Evolutionary conservation across 768 basidiomycete genomes (phyloP).

Genomic region (Agrocybe pediades): DNA sequence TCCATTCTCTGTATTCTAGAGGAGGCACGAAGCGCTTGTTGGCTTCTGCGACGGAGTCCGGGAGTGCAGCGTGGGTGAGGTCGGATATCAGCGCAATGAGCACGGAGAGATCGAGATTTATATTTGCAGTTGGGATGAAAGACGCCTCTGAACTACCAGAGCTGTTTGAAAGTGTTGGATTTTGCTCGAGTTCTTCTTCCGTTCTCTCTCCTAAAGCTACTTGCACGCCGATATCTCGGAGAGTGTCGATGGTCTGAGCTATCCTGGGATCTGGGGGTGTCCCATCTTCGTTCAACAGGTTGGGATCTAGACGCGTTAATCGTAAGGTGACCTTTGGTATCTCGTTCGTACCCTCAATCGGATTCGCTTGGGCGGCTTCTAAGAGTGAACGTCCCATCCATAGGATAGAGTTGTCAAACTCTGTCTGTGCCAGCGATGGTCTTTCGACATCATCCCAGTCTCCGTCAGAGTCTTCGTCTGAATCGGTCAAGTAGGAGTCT

Average conservation of each 20-base stretch:
- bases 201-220: slow-evolving; percentile 66
- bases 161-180: background rate
- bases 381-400: slow-evolving; percentile 70
- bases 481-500: slow-evolving; percentile 76
- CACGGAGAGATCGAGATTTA: slow-evolving; percentile 85
- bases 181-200: slow-evolving; percentile 20
- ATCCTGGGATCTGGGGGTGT: slow-evolving; percentile 54
- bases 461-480: slow-evolving; percentile 50
- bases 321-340: slow-evolving; percentile 59
- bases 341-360: slow-evolving; percentile 37
- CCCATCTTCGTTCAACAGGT: slow-evolving; percentile 19
- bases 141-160: slow-evolving; percentile 12
- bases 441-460: slow-evolving; percentile 48
- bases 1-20: slow-evolving; percentile 62
- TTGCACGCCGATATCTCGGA: slow-evolving; percentile 64
- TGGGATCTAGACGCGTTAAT: slow-evolving; percentile 68
- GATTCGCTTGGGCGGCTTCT: slow-evolving; percentile 61
- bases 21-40: slow-evolving; percentile 65
- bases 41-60: slow-evolving; percentile 56
- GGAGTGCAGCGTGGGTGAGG: slow-evolving; percentile 73
- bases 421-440: slow-evolving; percentile 46
- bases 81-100: slow-evolving; percentile 86
- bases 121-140: slow-evolving; percentile 51
- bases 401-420: slow-evolving; percentile 75
- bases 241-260: slow-evolving; percentile 50